Percentiles rank a stretch among this genome's conserved stretches.
Evolutionary conservation across 441 rosid species (phyloP).

Genomic region (Erodium chrysanthum): DNA sequence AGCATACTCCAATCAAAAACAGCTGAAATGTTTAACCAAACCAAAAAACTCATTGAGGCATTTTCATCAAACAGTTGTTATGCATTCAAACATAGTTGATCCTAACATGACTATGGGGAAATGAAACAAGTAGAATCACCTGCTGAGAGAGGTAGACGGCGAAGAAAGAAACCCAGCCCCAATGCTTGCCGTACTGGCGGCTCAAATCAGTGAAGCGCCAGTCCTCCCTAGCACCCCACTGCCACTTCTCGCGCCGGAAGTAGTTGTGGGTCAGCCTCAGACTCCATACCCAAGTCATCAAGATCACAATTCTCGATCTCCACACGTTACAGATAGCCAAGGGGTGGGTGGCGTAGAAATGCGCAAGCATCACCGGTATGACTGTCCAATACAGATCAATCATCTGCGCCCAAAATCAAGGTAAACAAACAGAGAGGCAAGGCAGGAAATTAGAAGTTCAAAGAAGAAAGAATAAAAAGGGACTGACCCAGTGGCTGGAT

Average conservation of each 20-base stretch:
- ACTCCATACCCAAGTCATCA: constrained; percentile 72
- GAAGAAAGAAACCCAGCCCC: constrained; percentile 96
- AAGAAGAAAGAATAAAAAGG: neutral
- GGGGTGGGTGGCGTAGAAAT: constrained; percentile 66
- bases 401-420: constrained; percentile 44
- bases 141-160: constrained; percentile 77
- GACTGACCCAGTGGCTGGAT: constrained; percentile 73
- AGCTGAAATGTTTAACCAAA: constrained; percentile 39
- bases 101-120: too few relatives aligned
- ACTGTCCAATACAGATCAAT: constrained; percentile 92
- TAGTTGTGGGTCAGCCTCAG: constrained; percentile 75
- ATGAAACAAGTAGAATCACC: constrained; percentile 27
- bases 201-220: constrained; percentile 83
- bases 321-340: constrained; percentile 39
- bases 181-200: constrained; percentile 52
- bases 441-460: too few relatives aligned
- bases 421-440: neutral
- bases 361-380: constrained; percentile 69
- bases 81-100: neutral
- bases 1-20: constrained; percentile 65
- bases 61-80: constrained; percentile 31
- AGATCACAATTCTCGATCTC: constrained; percentile 55
- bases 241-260: constrained; percentile 88
- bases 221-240: constrained; percentile 90
- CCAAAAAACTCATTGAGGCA: constrained; percentile 33